These are phyloP conservation scores for Trichoderma asperelloides DNA, from an alignment of 495 filamentous ascomycete species.

Conservation along the genomic window DNA sequence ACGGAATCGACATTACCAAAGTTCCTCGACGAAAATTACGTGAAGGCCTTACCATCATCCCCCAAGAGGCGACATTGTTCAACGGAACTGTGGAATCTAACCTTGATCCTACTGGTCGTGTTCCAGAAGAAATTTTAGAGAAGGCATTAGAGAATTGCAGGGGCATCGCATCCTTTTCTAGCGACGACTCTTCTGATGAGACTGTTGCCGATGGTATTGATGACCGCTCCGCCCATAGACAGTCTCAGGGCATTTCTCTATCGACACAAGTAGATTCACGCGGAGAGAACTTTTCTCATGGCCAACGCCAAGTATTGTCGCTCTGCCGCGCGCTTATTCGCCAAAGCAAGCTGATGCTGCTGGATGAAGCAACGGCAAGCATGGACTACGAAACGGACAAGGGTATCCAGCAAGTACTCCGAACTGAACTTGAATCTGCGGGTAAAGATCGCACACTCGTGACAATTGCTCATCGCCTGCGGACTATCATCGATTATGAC, in stretches of 20 bases:
- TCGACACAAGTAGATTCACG: conserved; percentile 37
- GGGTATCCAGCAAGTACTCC: conserved; percentile 40
- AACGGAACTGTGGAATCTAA: conserved; percentile 41
- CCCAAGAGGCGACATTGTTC: conserved; percentile 50
- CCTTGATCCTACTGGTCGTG: conserved; percentile 39
- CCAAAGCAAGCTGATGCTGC: conserved; percentile 43
- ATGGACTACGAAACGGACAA: conserved; percentile 49
- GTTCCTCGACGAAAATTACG: conserved; percentile 43
- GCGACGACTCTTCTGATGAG: conserved; percentile 10
- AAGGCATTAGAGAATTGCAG: conserved; percentile 35
- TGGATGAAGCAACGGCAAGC: conserved; percentile 51
- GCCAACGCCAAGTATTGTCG: conserved; percentile 49
- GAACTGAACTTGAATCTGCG: conserved; percentile 27
- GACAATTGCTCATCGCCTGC: conserved; percentile 41
- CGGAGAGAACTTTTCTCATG: conserved; percentile 49
- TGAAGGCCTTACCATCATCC: conserved; percentile 44
- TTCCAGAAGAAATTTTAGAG: conserved; percentile 30
- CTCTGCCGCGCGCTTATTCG: conserved; percentile 47
- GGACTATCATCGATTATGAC: conserved; percentile 45
- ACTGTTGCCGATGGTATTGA: conserved; percentile 12
- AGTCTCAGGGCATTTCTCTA: conserved; percentile 19
- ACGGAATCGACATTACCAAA: conserved; percentile 41
- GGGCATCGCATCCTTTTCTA: conserved; percentile 33
- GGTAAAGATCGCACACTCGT: conserved; percentile 38
- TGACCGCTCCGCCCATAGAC: conserved; percentile 8